Evolutionary conservation across 2,329 filamentous ascomycete genomes (phyloP).

Genomic region (Aspergillus pseudoviridinutans): DNA sequence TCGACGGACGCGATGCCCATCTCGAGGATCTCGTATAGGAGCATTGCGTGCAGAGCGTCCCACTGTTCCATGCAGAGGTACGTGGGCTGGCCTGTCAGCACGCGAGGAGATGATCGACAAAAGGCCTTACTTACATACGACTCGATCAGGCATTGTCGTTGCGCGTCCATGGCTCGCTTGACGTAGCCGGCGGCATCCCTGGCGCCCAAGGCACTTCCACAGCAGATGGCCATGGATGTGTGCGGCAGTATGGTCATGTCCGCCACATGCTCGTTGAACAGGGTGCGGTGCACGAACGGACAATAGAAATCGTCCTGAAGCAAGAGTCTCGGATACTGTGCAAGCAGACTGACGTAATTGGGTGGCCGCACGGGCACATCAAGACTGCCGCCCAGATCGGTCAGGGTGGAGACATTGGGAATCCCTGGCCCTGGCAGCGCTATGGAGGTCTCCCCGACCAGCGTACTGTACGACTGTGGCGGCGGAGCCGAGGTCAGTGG

Average conservation of each 20-base stretch:
- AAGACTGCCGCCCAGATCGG: not conserved
- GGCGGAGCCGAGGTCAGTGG: not conserved
- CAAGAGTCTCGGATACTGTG: conserved; percentile 16
- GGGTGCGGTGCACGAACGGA: conserved; percentile 15
- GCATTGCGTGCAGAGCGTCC: conserved; percentile 22
- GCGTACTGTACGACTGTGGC: not conserved
- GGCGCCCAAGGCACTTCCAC: conserved; percentile 12
- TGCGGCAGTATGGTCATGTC: conserved; percentile 17
- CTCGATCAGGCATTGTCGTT: conserved; percentile 17
- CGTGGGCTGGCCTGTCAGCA: not conserved
- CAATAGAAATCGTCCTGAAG: conserved; percentile 11
- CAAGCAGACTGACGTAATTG: conserved; percentile 6
- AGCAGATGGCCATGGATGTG: conserved; percentile 21
- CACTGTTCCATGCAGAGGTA: conserved; percentile 9
- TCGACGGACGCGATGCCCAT: conserved; percentile 4
- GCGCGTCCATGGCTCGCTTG: conserved; percentile 15
- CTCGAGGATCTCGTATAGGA: conserved; percentile 19
- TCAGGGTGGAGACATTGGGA: not conserved
- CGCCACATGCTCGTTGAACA: conserved; percentile 15
- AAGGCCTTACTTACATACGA: conserved; percentile 4
- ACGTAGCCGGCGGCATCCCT: conserved; percentile 12
- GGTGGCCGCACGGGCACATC: not conserved
- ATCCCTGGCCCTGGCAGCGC: not conserved
- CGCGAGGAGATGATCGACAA: not conserved
- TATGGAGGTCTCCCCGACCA: not conserved